These are phyloP conservation scores for Schizophyllum commune DNA, from an alignment of 1,284 basidiomycete genomes.

Conservation along the genomic window DNA sequence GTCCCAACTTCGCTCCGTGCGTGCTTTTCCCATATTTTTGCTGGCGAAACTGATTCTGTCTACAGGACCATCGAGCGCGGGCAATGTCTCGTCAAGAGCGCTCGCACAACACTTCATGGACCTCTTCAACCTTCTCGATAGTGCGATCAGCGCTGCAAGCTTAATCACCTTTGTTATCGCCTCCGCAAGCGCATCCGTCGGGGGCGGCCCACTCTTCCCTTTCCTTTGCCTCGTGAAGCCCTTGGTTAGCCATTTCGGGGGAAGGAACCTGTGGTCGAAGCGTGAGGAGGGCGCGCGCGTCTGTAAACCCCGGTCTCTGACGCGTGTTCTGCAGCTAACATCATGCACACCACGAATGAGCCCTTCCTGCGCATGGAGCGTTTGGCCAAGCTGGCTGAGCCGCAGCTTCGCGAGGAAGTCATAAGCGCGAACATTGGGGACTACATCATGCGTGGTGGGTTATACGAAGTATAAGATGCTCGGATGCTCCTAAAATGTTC, in stretches of 20 bases:
- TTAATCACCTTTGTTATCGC: background rate
- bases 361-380: slow-evolving; percentile 1
- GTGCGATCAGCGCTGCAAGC: background rate
- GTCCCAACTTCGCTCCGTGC: too few species aligned
- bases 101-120: background rate
- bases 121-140: background rate
- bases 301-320: too few species aligned
- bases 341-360: slow-evolving; percentile 7
- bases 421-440: slow-evolving; percentile 7
- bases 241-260: background rate
- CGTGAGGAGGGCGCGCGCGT: too few species aligned
- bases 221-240: background rate
- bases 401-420: slow-evolving; percentile 5
- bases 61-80: too few species aligned
- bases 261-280: too few species aligned
- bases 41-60: too few species aligned
- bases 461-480: too few species aligned
- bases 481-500: background rate
- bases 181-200: background rate
- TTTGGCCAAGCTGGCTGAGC: background rate
- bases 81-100: background rate
- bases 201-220: slow-evolving; percentile 4
- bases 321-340: slow-evolving; percentile 2
- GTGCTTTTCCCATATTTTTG: too few species aligned
- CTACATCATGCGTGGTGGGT: slow-evolving; percentile 8